phyloP scores from a whole-genome alignment of 768 basidiomycete species.

The Kwoniella europaea region DNA sequence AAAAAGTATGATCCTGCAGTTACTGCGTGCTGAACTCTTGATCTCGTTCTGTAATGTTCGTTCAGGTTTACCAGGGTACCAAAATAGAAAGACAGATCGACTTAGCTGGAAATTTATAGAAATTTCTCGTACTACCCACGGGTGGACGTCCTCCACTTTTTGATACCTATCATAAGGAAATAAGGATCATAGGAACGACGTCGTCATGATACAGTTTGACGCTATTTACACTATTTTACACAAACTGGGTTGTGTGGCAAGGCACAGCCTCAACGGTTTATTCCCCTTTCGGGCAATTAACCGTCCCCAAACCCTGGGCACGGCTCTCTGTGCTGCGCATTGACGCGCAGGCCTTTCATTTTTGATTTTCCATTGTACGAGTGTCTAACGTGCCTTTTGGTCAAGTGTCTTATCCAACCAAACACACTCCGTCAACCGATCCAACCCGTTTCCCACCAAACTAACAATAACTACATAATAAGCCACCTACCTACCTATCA shows the following conservation, averaged over 20 bases:
- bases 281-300: not conserved
- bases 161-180: not conserved
- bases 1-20: not conserved
- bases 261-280: slow-evolving; percentile 15
- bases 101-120: not conserved
- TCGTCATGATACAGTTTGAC: slow-evolving; percentile 1
- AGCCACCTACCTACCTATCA: slow-evolving; percentile 4
- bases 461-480: slow-evolving; percentile 1
- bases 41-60: too few species aligned
- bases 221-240: not conserved
- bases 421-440: too few species aligned
- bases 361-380: not conserved
- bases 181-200: slow-evolving; percentile 11
- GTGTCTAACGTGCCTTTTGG: not conserved
- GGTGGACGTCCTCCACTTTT: slow-evolving; percentile 8
- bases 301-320: not conserved
- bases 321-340: not conserved
- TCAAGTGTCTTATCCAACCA: too few species aligned
- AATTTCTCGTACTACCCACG: not conserved
- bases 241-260: not conserved
- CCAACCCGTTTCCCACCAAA: not conserved
- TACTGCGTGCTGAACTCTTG: too few species aligned
- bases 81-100: not conserved
- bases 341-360: slow-evolving; percentile 7
- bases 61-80: not conserved